Evolutionary conservation across 805 yeast genomes (phyloP), one percentile per base, ranked within the genome.

Genomic region (Clavispora carvajalis): DNA sequence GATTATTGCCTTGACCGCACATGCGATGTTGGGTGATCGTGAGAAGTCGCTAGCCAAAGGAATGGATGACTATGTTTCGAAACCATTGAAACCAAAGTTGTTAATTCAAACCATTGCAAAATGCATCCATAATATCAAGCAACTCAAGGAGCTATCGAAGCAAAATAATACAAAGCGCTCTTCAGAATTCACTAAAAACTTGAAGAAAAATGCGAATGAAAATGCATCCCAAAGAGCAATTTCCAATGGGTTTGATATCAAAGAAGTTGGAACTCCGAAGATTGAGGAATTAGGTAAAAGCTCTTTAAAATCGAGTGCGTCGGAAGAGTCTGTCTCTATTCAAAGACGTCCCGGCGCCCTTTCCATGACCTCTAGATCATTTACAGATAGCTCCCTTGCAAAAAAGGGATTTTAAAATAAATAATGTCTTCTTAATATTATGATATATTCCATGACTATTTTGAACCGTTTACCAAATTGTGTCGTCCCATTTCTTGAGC

Each of bases 21-120:
- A 87, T 60, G 96, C 96, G 3, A 88, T 87, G 96, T 71, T 87
- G 67, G 96, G 95, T 36, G 95, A 88, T 61, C 69, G 95, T 38
- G 96, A 87, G 57, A 74, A 84, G 52, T 86, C 95, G 44, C 68
- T 87, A 61, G 85, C 85, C 46, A 89, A 89, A 30, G 95, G 89
- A 47, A 87, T 87, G 96, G 95, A 87, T 61, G 96, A 88, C 58
- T 87, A 88, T 57, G 76, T 87, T 36, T 83, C 93, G 9, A 87
- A 87, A 59, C 96, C 96, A 1, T 70, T 87, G 61, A 88, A 87
- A 56, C 95, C 95, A 1, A 80, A 84, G 47, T 66, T 87, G 44
- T 68, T 87, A 57, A 79, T 86, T 57, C 95, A 87, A 62, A 87
- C 95, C 5, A 86, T 87, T 44, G 80, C 82, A 47, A 86, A 85